Evolutionary conservation across 306 rosid species (phyloP).

Genomic region (Cicer cuneatum): DNA sequence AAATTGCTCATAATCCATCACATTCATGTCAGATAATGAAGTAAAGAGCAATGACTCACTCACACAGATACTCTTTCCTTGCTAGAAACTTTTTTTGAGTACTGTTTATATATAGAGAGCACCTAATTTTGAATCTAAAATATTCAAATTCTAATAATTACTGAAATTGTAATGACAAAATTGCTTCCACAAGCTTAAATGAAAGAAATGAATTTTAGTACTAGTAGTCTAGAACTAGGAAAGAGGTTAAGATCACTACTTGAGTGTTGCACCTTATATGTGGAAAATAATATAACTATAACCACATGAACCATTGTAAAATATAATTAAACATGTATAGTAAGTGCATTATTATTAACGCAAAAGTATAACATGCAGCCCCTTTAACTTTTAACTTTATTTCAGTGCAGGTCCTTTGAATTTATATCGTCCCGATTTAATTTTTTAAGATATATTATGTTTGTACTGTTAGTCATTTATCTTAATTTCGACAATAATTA

Average conservation of each 20-base stretch:
- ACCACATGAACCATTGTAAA: not conserved
- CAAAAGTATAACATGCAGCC: too few species aligned
- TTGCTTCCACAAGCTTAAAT: constrained; percentile 25
- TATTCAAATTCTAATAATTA: constrained; percentile 1
- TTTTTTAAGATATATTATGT: too few species aligned
- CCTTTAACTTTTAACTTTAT: too few species aligned
- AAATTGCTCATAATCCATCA: constrained; percentile 49
- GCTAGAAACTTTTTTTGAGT: not conserved
- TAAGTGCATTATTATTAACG: too few species aligned
- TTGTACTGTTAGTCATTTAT: too few species aligned
- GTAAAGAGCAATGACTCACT: constrained; percentile 17
- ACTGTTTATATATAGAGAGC: constrained; percentile 31
- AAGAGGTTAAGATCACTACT: not conserved
- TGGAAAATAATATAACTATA: not conserved
- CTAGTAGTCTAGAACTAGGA: not conserved
- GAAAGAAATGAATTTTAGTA: not conserved
- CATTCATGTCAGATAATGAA: constrained; percentile 38
- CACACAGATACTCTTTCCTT: constrained; percentile 5
- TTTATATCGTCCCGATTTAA: too few species aligned
- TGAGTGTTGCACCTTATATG: not conserved
- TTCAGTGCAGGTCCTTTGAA: too few species aligned
- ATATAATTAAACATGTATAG: too few species aligned
- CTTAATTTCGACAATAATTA: too few species aligned
- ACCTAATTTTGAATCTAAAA: constrained; percentile 11
- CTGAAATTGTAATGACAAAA: constrained; percentile 23